Conservation (phyloP, 805 yeast species). For the Candida oleophila region DNA sequence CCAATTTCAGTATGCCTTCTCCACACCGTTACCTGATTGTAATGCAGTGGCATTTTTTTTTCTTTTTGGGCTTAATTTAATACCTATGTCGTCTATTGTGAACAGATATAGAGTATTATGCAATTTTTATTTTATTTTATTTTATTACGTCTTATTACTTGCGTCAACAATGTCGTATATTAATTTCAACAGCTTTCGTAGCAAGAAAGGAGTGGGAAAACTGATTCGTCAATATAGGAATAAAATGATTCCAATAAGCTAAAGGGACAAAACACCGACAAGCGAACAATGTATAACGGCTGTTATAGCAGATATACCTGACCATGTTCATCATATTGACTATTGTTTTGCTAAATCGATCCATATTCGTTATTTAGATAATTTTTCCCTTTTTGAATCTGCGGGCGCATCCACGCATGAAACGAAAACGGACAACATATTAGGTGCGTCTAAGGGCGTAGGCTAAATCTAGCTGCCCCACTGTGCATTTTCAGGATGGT, state of each 20-base stretch:
- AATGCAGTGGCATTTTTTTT: too few relatives aligned
- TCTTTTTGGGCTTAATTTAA: too few relatives aligned
- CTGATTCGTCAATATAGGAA: too few relatives aligned
- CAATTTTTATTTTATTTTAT: too few relatives aligned
- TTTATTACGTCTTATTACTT: not conserved
- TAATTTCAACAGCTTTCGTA: not conserved
- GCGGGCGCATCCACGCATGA: not conserved
- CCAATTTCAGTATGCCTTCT: too few relatives aligned
- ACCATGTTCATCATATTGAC: not conserved
- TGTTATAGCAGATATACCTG: not conserved
- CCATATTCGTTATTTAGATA: not conserved
- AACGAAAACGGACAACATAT: conserved; percentile 2
- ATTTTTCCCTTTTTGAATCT: not conserved
- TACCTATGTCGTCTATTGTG: too few relatives aligned
- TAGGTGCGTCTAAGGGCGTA: not conserved
- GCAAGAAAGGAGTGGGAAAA: not conserved
- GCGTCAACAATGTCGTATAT: not conserved
- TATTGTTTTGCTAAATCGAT: too few relatives aligned
- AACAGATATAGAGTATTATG: too few relatives aligned
- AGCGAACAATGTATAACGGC: too few relatives aligned
- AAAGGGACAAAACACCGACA: too few relatives aligned
- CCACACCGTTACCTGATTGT: too few relatives aligned
- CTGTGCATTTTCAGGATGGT: not conserved
- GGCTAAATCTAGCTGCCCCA: not conserved
- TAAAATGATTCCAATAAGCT: not conserved